Evolutionary conservation across 176 grass and related monocot species (phyloP).

Genomic region (Zoysia pacifica): DNA sequence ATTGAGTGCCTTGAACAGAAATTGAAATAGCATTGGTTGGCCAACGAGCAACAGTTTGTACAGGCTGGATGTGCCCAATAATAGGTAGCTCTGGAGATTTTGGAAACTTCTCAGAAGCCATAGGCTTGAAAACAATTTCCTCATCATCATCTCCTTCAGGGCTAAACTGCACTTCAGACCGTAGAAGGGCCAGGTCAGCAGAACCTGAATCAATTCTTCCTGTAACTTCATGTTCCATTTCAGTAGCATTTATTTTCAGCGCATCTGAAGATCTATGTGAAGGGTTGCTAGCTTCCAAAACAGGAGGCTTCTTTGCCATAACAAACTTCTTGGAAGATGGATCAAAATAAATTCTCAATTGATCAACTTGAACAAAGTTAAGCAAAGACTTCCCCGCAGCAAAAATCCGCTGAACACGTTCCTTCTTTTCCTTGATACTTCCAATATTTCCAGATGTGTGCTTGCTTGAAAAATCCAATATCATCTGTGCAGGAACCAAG

Average conservation of each 20-base stretch:
- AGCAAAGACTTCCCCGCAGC: constrained; percentile 64
- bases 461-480: constrained; percentile 92
- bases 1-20: constrained; percentile 28
- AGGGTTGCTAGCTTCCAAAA: constrained; percentile 21
- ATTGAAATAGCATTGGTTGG: constrained; percentile 8
- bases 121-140: constrained; percentile 90
- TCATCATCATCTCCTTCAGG: constrained; percentile 91
- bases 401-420: constrained; percentile 72
- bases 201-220: constrained; percentile 34
- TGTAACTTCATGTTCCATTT: constrained; percentile 25
- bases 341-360: constrained; percentile 77
- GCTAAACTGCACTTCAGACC: constrained; percentile 35
- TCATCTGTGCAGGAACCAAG: constrained; percentile 71
- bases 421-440: constrained; percentile 62
- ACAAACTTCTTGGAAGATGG: constrained; percentile 66
- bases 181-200: constrained; percentile 24
- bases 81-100: constrained; percentile 26
- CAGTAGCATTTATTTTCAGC: constrained; percentile 14
- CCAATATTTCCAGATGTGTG: constrained; percentile 59
- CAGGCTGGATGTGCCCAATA: constrained; percentile 39
- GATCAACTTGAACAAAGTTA: constrained; percentile 64
- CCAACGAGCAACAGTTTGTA: constrained; percentile 41
- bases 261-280: constrained; percentile 14
- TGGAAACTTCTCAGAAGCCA: constrained; percentile 47
- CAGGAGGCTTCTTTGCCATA: constrained; percentile 56